Evolutionary conservation across 2,329 filamentous ascomycete genomes (phyloP), one percentile per base, ranked within the genome.

Genomic region (Cladophialophora yegresii): DNA sequence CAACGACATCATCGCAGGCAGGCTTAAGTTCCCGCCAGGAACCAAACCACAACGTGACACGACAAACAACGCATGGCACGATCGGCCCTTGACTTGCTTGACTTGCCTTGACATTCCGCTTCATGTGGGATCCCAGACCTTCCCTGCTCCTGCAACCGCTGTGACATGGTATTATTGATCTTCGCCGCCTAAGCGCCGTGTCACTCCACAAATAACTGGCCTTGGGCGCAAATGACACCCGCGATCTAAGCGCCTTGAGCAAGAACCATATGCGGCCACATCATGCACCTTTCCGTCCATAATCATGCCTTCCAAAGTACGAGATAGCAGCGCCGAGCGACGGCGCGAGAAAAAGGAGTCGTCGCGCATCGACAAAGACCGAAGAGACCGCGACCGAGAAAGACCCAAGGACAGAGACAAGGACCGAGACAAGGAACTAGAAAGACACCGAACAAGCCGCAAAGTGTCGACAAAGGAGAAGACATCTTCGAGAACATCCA

Each of bases 261-360:
- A 57, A 65, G 23, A 32, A 51, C 45, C 33, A 33, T 32, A 32
- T 61, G 43, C 30, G 65, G 62, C 57, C 62, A 66, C 69, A 69
- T 63, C 63, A 71, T 71, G 69, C 69, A 62, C 65, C 62, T 60
- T 58, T 12, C 67, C 58, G 43, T 59, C 53, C 63, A 65, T 16
- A 26, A 70, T 70, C 33, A 71, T 71, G 70, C 70, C 70, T 55
- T 68, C 69, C 64, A 69, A 63, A 61, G n/a, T 66, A 26, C 64
- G 68, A 67, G 69, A 71, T 62, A 67, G 49, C 59, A 71, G 69
- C 55, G 58, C 64, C 43, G 68, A 71, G 59, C 58, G 67, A 56
- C 67, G 64, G 57, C 66, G 65, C 32, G 65, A 69, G 54, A 67
- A 67, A 58, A 69, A 66, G 58, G 68, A 66, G 57, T 63, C 62